phyloP scores from a whole-genome alignment of 2,329 filamentous ascomycete genomes.

The Cladosporium sphaerospermum region DNA sequence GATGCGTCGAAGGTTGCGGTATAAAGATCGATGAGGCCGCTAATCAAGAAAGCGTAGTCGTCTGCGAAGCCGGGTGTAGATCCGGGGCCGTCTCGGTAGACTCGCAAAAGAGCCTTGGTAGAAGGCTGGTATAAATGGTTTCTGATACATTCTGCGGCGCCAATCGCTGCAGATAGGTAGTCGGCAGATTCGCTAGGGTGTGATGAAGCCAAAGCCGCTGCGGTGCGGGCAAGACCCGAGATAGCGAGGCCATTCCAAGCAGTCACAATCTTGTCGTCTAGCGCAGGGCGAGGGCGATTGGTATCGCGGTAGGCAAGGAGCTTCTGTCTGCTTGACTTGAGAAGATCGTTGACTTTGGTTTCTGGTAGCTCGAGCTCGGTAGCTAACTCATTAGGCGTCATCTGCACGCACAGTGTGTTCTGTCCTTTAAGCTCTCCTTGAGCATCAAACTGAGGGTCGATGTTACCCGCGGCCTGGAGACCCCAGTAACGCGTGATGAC shows the following conservation, averaged over 20 bases:
- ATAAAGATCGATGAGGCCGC: slow-evolving; percentile 77
- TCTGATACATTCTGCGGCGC: slow-evolving; percentile 66
- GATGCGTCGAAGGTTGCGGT: slow-evolving; percentile 70
- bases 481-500: slow-evolving; percentile 81
- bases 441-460: slow-evolving; percentile 72
- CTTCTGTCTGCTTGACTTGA: slow-evolving; percentile 61
- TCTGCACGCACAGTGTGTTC: slow-evolving; percentile 73
- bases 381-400: slow-evolving; percentile 62
- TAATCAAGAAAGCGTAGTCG: slow-evolving; percentile 86
- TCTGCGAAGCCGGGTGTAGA: slow-evolving; percentile 74
- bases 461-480: slow-evolving; percentile 77
- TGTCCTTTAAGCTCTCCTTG: slow-evolving; percentile 93
- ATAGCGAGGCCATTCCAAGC: slow-evolving; percentile 88
- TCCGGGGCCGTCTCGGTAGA: slow-evolving; percentile 64
- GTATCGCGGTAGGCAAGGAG: slow-evolving; percentile 65
- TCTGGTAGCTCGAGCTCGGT: slow-evolving; percentile 67
- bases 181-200: slow-evolving; percentile 39
- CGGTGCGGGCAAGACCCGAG: slow-evolving; percentile 69
- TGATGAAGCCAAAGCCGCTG: slow-evolving; percentile 58
- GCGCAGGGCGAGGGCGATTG: slow-evolving; percentile 66
- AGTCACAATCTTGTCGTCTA: slow-evolving; percentile 84
- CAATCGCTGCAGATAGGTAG: slow-evolving; percentile 61
- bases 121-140: slow-evolving; percentile 63
- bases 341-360: slow-evolving; percentile 60
- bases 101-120: slow-evolving; percentile 61